These are phyloP conservation scores for Dictyophora rubrovolvata DNA, from an alignment of 768 basidiomycete genomes.

Conservation along the genomic window DNA sequence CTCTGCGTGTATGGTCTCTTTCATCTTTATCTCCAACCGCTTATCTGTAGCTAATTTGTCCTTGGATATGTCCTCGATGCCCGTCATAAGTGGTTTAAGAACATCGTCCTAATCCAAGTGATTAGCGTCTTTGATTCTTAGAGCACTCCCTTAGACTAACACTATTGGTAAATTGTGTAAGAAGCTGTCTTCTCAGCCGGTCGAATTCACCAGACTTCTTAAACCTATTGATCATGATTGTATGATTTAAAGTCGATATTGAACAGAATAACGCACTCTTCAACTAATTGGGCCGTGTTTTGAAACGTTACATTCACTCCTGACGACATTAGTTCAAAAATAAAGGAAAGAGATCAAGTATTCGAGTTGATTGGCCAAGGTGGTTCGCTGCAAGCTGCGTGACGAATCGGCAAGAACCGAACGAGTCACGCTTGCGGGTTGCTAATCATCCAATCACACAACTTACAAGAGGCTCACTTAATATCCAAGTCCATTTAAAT, in stretches of 20 bases:
- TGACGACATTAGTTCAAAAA: too few species aligned
- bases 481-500: too few species aligned
- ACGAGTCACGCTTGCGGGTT: too few species aligned
- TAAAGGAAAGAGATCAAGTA: too few species aligned
- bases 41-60: constrained; percentile 44
- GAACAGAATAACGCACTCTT: not conserved
- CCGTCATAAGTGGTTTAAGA: constrained; percentile 36
- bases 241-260: not conserved
- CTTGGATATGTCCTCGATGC: constrained; percentile 52
- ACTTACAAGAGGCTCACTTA: too few species aligned
- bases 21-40: constrained; percentile 40
- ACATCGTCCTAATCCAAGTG: constrained; percentile 36
- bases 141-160: constrained; percentile 28
- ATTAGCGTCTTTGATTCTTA: not conserved
- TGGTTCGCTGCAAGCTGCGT: not conserved
- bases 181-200: constrained; percentile 53
- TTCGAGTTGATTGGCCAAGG: not conserved
- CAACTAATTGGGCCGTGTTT: not conserved
- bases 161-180: constrained; percentile 50
- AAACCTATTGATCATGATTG: constrained; percentile 38
- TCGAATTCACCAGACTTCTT: constrained; percentile 77
- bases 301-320: not conserved
- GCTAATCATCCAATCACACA: too few species aligned
- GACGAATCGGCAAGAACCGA: too few species aligned
- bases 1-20: constrained; percentile 47